Evolutionary conservation across 1,284 basidiomycete species (phyloP).

Genomic region (Bothia castanella): DNA sequence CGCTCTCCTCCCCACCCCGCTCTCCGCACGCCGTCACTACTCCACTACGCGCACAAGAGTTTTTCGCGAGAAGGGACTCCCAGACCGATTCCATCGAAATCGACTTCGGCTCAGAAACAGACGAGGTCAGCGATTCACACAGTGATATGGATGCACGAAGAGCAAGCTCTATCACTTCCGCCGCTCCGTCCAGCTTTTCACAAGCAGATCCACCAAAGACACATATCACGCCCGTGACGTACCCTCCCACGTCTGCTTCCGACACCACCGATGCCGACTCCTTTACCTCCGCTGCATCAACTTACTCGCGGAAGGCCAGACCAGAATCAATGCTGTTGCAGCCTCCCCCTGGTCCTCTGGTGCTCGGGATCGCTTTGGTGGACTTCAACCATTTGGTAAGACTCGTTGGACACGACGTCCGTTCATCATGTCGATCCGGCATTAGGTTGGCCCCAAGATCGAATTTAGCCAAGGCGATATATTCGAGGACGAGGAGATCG

Average conservation of each 20-base stretch:
- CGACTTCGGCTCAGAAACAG: constrained; percentile 49
- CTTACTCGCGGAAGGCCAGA: constrained; percentile 67
- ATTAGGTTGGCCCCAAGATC: constrained; percentile 84
- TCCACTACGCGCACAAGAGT: constrained; percentile 35
- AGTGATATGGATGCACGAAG: constrained; percentile 28
- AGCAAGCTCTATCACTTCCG: constrained; percentile 51
- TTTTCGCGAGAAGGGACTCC: constrained; percentile 43
- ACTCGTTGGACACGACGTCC: constrained; percentile 8
- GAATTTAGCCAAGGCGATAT: constrained; percentile 75
- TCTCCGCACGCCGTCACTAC: constrained; percentile 40
- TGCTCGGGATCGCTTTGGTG: constrained; percentile 81
- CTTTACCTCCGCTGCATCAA: constrained; percentile 59
- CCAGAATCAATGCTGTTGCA: constrained; percentile 71
- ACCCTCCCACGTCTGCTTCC: constrained; percentile 52
- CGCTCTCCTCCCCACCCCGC: constrained; percentile 58
- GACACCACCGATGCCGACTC: constrained; percentile 52
- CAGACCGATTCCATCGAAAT: constrained; percentile 49
- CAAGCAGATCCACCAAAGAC: constrained; percentile 37
- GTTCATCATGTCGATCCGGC: constrained; percentile 16
- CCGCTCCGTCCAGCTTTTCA: constrained; percentile 40
- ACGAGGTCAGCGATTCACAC: constrained; percentile 47
- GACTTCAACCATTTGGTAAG: constrained; percentile 88
- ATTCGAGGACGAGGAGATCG: constrained; percentile 77
- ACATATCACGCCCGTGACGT: constrained; percentile 39
- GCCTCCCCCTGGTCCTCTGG: constrained; percentile 54